Base-by-base conservation (phyloP, 2,329 filamentous ascomycete species). In the Lachnellula arida region DNA sequence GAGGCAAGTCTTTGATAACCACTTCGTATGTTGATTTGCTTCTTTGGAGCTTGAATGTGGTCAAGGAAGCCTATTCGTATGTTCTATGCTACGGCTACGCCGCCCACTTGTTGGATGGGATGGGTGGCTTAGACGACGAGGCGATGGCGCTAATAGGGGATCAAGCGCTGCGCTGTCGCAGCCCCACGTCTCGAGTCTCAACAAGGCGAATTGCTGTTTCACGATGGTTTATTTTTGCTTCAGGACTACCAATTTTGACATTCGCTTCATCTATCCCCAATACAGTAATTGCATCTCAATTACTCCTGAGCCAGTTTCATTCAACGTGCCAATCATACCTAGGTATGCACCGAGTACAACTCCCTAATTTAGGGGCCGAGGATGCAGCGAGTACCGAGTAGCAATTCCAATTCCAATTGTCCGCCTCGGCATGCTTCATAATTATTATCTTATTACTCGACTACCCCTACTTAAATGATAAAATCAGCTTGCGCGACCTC, bases 41-140 rank as follows among this genome's bases (percentile, higher is more conserved):
- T 5, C 5, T 15, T 40, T 35, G 40, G 19, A 51, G 46, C 42
- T 44, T 19, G 22, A 47, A 43, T 17, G 51, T 42, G 51, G 51
- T 52, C 23, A 23, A 14, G 28, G 58, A 37, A 19, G 58, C 55
- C 43, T 59, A 49, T 51, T 51, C 46, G 32, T 55, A 57, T 43
- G 19, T 34, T 49, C 28, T 32, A 12, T 32, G 9, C 28, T 32
- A 25, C 22, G 37, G 49, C 58, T 57, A 35, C 55, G 49, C 49
- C 51, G 54, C 34, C 19, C 46, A 49, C 15, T 19, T 32, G 25
- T 34, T 35, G 46, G 25, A 14, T 23, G 19, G 22, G 19, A n/a
- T 49, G 28, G 48, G 53, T 53, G 56, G 56, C 53, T 55, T 49
- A 52, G 48, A 44, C 52, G 28, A 6, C 25, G 12, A 14, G 25